Base-by-base conservation (phyloP, 2,329 filamentous ascomycete species). In the Colletotrichum sp. region DNA sequence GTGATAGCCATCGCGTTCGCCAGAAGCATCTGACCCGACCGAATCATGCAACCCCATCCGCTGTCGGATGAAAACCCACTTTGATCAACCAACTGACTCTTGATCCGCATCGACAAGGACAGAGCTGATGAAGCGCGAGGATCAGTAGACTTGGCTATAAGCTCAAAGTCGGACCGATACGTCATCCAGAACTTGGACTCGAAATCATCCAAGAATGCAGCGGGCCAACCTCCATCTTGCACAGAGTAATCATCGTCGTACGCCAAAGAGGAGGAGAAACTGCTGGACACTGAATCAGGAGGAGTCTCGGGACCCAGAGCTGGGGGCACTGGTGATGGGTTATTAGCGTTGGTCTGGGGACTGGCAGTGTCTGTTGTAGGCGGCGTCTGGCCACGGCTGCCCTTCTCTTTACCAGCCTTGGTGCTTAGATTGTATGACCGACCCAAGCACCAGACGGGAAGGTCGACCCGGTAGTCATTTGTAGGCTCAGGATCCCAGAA, bases 1-100 rank as follows among this genome's bases (percentile, higher is more conserved):
- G 96, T 87, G 71, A 94, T 90, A 21, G 92, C 86, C 80, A 99
- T 88, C 2, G 96, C 90, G 84, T 99, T 99, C 60, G 96, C 96
- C 57, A 99, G 88, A 30, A 99, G 89, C 81, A 95, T 96, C 87
- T 99, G 97, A 5, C 97, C 97, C 7, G 96, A 98, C 76, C 97
- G 90, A 80, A 99, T 99, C 97, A 99, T 99, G 82, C 97, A 99
- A 0, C 97, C 97, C 96, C 98, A 99, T 68, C 97, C 97, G 12
- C 95, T 96, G 83, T 99, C 97, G 3, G 95, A 96, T 13, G 95
- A 94, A 85, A 99, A 99, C 6, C 95, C 96, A 30, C 90, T 89
- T 73, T 95, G 92, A 65, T 98, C 95, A 13, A 92, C 90, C 7
- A 99, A 87, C 81, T 95, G 94, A 70, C 90, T 96, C 81, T 96